phyloP scores from a whole-genome alignment of 176 grass and related monocot species.

The Poa pratensis region DNA sequence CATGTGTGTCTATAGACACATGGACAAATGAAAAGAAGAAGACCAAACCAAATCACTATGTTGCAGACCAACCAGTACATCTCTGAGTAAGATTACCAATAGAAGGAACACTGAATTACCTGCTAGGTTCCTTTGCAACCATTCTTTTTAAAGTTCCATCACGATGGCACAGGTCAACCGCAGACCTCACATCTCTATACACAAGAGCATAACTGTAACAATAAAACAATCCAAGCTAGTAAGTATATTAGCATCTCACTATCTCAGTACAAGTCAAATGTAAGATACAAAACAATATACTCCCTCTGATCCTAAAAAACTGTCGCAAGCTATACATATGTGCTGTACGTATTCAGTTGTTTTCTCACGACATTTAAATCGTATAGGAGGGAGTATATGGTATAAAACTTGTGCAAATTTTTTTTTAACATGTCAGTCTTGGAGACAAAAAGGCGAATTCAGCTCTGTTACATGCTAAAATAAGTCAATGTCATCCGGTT shows the following conservation, averaged over 20 bases:
- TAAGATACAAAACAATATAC: background rate
- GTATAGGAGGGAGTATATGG: too few species aligned
- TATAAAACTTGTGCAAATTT: background rate
- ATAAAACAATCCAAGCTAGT: slow-evolving; percentile 41
- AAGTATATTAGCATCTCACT: background rate
- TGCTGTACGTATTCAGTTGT: too few species aligned
- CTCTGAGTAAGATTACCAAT: background rate
- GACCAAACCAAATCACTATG: slow-evolving; percentile 16
- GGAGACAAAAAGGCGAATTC: background rate
- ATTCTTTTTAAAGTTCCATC: slow-evolving; percentile 97
- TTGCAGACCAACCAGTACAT: background rate
- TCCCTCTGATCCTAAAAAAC: too few species aligned
- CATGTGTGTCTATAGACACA: slow-evolving; percentile 22
- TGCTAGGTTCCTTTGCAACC: slow-evolving; percentile 88
- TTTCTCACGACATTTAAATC: too few species aligned
- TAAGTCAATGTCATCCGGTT: background rate
- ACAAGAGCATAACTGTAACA: slow-evolving; percentile 74
- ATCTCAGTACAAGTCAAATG: slow-evolving; percentile 14
- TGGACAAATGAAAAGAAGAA: slow-evolving; percentile 14
- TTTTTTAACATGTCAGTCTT: background rate
- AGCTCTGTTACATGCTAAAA: background rate
- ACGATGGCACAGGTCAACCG: slow-evolving; percentile 93
- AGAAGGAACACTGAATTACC: slow-evolving; percentile 55
- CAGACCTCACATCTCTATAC: slow-evolving; percentile 95
- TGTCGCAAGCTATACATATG: too few species aligned